These are phyloP conservation scores for Thymus quinquecostatus DNA, from an alignment of 257 asterid species.

Conservation along the genomic window DNA sequence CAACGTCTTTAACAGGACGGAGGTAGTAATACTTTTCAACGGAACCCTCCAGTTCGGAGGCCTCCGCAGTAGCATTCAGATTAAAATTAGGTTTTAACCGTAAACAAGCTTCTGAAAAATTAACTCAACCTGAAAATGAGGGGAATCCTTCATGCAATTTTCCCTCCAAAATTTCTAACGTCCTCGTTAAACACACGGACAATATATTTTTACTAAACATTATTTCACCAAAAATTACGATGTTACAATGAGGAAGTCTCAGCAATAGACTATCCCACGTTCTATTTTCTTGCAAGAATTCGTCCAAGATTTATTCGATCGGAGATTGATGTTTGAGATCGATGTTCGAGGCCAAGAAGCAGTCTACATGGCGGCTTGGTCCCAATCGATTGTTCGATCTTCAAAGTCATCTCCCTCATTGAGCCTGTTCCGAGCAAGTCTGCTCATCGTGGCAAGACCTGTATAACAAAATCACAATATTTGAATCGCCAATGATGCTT, in stretches of 20 bases:
- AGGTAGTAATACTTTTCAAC: too few relatives aligned
- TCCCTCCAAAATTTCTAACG: too few relatives aligned
- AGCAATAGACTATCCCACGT: not conserved
- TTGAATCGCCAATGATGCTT: not conserved
- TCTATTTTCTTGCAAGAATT: not conserved
- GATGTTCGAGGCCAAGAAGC: not conserved
- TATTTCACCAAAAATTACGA: not conserved
- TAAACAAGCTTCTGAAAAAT: too few relatives aligned
- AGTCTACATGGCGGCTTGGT: constrained; percentile 57
- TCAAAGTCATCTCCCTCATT: constrained; percentile 45
- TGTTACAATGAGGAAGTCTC: not conserved
- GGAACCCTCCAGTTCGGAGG: too few relatives aligned
- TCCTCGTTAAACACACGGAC: too few relatives aligned
- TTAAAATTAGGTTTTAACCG: too few relatives aligned
- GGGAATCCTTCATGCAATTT: too few relatives aligned
- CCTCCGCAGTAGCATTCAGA: too few relatives aligned
- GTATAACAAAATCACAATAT: constrained; percentile 16
- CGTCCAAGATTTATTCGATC: not conserved
- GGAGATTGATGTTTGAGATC: not conserved
- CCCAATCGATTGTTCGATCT: constrained; percentile 68
- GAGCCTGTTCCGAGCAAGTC: constrained; percentile 59
- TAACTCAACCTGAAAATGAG: too few relatives aligned
- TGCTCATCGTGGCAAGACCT: constrained; percentile 81
- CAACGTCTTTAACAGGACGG: too few relatives aligned
- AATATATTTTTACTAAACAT: too few relatives aligned